phyloP scores from a whole-genome alignment of 179 eudicot species.

The Carnegiea gigantea region DNA sequence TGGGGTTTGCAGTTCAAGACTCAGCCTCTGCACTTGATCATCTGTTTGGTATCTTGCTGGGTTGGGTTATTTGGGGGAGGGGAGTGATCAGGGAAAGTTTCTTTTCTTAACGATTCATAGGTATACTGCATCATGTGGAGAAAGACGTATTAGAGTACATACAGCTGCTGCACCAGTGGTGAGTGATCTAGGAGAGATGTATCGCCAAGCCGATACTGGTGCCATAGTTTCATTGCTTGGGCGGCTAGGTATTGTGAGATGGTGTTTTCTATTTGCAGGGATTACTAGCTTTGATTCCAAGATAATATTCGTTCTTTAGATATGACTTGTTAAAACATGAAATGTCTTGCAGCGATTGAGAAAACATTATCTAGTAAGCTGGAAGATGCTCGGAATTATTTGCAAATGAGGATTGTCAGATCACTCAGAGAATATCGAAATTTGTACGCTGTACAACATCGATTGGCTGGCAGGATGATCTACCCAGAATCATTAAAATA shows the following conservation, averaged over 20 bases:
- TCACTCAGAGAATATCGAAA: conserved; percentile 85
- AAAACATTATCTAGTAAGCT: conserved; percentile 72
- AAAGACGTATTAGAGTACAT: conserved; percentile 97
- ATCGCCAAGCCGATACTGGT: conserved; percentile 88
- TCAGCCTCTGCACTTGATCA: background rate
- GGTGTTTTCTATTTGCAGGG: background rate
- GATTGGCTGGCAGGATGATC: conserved; percentile 86
- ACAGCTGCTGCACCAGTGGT: conserved; percentile 98
- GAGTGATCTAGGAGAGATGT: conserved; percentile 91
- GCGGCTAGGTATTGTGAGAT: conserved; percentile 67
- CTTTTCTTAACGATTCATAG: conserved; percentile 52
- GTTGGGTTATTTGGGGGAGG: background rate
- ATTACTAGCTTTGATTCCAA: background rate
- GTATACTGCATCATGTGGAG: conserved; percentile 96
- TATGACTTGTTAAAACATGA: conserved; percentile 4
- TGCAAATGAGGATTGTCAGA: conserved; percentile 72
- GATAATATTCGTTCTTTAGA: background rate
- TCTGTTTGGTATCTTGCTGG: conserved; percentile 4
- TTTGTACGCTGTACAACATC: conserved; percentile 86
- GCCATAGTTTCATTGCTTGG: conserved; percentile 78
- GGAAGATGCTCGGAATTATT: conserved; percentile 74
- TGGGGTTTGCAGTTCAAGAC: conserved; percentile 2
- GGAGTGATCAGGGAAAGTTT: background rate
- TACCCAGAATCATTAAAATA: conserved; percentile 89
- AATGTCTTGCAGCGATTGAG: conserved; percentile 74